A percentile compares a stretch with the other conserved stretches of the same genome.
These are phyloP conservation scores for Saposhnikovia divaricata DNA, from an alignment of 129 eudicot species.

Conservation along the genomic window DNA sequence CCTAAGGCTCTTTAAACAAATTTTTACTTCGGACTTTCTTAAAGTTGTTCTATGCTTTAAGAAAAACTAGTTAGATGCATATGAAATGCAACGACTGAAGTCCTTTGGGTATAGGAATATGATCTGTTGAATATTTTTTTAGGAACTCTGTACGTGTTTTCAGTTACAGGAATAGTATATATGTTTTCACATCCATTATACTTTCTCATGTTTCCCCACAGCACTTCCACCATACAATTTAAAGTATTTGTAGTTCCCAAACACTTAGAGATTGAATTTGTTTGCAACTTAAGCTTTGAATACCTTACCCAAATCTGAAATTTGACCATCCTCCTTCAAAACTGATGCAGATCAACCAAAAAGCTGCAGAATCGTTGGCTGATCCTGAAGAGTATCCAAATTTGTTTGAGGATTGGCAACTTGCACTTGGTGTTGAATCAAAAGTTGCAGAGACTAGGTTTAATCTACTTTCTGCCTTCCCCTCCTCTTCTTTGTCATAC, in stretches of 20 bases:
- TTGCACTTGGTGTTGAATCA: slow-evolving; percentile 83
- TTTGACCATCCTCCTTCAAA: neutral
- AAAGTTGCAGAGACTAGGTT: slow-evolving; percentile 75
- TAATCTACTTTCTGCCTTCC: neutral
- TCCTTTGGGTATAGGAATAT: neutral
- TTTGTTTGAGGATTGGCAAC: slow-evolving; percentile 96
- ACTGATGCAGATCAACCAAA: slow-evolving; percentile 68
- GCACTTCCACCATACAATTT: neutral
- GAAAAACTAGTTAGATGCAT: neutral
- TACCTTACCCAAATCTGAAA: neutral
- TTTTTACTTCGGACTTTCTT: neutral
- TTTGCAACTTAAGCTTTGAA: neutral
- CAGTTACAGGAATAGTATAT: neutral
- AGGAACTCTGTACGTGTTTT: neutral
- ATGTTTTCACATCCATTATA: neutral
- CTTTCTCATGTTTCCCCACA: neutral
- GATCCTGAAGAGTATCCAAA: slow-evolving; percentile 96
- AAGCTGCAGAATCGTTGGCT: slow-evolving; percentile 98
- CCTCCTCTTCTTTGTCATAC: neutral
- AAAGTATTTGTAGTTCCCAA: neutral
- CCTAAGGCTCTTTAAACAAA: neutral
- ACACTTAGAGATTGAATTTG: neutral
- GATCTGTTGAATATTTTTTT: neutral
- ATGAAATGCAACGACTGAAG: neutral
- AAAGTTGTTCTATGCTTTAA: neutral